phyloP scores from a whole-genome alignment of 2,329 filamentous ascomycete species.

The Phialophora macrospora region DNA sequence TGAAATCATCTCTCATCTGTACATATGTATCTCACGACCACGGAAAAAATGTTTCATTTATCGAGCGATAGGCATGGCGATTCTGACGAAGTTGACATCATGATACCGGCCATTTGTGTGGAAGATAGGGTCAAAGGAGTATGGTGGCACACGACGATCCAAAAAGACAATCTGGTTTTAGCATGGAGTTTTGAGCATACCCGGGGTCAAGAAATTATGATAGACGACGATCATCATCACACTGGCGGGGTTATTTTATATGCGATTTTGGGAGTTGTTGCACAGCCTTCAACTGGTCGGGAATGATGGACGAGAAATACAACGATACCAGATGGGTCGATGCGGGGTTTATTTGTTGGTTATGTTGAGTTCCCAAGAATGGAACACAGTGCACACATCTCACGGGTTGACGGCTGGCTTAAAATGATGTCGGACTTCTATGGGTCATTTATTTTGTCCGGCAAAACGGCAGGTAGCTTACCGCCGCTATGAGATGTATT shows the following conservation, averaged over 20 bases:
- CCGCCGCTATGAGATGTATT: slow-evolving; percentile 36
- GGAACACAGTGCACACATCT: slow-evolving; percentile 31
- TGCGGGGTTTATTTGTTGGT: slow-evolving; percentile 25
- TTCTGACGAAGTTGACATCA: slow-evolving; percentile 40
- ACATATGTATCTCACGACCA: slow-evolving; percentile 35
- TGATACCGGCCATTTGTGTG: slow-evolving; percentile 38
- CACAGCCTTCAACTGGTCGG: slow-evolving; percentile 26
- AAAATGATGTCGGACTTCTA: slow-evolving; percentile 30
- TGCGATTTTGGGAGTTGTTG: slow-evolving; percentile 28
- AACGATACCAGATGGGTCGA: slow-evolving; percentile 34
- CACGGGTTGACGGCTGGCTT: slow-evolving; percentile 33
- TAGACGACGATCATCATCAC: slow-evolving; percentile 35
- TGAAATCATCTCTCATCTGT: slow-evolving; percentile 27
- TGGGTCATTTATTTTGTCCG: slow-evolving; percentile 20
- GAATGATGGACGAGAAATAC: slow-evolving; percentile 29
- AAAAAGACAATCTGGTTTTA: slow-evolving; percentile 33
- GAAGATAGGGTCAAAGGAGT: slow-evolving; percentile 33
- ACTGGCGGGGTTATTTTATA: slow-evolving; percentile 28
- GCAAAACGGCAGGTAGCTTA: slow-evolving; percentile 26
- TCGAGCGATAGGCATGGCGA: slow-evolving; percentile 39
- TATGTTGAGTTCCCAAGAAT: slow-evolving; percentile 26
- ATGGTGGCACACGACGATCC: slow-evolving; percentile 38
- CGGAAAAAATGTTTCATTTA: slow-evolving; percentile 32
- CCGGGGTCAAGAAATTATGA: slow-evolving; percentile 33
- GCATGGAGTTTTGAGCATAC: slow-evolving; percentile 39